Evolutionary conservation across 1,284 basidiomycete species (phyloP).

Genomic region (Ganoderma multipileum): DNA sequence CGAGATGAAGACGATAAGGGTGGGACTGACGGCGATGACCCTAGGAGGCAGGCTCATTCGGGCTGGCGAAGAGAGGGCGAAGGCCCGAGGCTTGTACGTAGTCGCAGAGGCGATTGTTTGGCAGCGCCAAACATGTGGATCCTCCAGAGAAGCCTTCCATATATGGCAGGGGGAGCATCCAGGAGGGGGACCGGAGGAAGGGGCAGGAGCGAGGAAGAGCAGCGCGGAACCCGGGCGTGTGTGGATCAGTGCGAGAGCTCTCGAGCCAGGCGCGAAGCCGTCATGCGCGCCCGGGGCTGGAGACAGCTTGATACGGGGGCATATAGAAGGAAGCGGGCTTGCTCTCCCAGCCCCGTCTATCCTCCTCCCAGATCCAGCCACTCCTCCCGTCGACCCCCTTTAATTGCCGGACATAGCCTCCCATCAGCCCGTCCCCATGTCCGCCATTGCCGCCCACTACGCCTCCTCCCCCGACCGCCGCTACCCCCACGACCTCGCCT

Average conservation of each 20-base stretch:
- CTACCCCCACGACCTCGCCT: slow-evolving; percentile 17
- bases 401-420: slow-evolving; percentile 23
- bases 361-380: slow-evolving; percentile 16
- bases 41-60: background rate
- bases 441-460: slow-evolving; percentile 30
- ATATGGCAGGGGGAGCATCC: slow-evolving; percentile 16
- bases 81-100: slow-evolving; percentile 2
- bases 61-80: background rate
- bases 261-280: slow-evolving; percentile 6
- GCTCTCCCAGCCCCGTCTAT: slow-evolving; percentile 11
- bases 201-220: slow-evolving; percentile 10
- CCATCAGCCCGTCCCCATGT: slow-evolving; percentile 25
- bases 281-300: slow-evolving; percentile 19
- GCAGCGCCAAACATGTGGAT: slow-evolving; percentile 23
- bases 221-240: background rate
- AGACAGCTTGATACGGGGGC: slow-evolving; percentile 16
- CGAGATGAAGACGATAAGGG: slow-evolving; percentile 1
- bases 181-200: slow-evolving; percentile 6
- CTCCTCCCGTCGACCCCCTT: slow-evolving; percentile 14
- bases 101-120: slow-evolving; percentile 2
- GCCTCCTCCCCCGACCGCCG: slow-evolving; percentile 23
- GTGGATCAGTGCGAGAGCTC: slow-evolving; percentile 23
- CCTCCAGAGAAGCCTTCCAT: slow-evolving; percentile 24
- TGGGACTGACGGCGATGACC: slow-evolving; percentile 2
- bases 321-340: slow-evolving; percentile 25